These are phyloP conservation scores for Adansonia gregorii DNA, from an alignment of 441 rosid species.

Conservation along the genomic window DNA sequence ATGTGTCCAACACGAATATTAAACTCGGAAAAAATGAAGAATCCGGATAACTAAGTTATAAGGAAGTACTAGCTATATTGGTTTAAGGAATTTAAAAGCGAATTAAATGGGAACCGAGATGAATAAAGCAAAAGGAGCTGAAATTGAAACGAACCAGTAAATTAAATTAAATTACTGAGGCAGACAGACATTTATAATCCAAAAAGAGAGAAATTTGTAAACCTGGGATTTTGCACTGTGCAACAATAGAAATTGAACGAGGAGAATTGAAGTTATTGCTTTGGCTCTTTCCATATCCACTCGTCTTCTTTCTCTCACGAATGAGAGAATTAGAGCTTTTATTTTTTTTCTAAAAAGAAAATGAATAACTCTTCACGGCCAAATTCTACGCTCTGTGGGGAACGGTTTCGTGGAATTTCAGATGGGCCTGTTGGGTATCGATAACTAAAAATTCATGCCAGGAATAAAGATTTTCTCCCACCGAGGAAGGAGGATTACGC, in stretches of 20 bases:
- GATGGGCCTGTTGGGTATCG: neutral
- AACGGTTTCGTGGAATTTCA: conserved; percentile 3
- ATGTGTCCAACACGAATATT: neutral
- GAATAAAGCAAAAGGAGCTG: neutral
- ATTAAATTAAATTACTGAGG: neutral
- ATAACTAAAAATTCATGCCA: neutral
- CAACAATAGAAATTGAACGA: conserved; percentile 13
- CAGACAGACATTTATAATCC: neutral
- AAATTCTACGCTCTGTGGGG: neutral
- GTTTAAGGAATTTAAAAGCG: neutral
- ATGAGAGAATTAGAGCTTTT: neutral
- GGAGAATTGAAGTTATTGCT: conserved; percentile 5
- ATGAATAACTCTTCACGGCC: neutral
- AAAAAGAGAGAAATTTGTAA: neutral
- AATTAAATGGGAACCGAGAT: neutral
- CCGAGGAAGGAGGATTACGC: neutral
- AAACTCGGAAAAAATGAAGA: neutral
- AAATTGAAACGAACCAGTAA: neutral
- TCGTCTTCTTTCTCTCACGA: neutral
- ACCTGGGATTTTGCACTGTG: conserved; percentile 11
- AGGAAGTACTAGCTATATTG: neutral
- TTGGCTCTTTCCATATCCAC: conserved; percentile 17
- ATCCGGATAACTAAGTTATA: neutral
- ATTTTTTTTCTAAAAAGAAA: neutral
- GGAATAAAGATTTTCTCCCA: too few species aligned